Evolutionary conservation across 371 early-diverging fungal genomes (phyloP), one percentile per base, ranked within the genome.

Genomic region (Mucor ambiguus): DNA sequence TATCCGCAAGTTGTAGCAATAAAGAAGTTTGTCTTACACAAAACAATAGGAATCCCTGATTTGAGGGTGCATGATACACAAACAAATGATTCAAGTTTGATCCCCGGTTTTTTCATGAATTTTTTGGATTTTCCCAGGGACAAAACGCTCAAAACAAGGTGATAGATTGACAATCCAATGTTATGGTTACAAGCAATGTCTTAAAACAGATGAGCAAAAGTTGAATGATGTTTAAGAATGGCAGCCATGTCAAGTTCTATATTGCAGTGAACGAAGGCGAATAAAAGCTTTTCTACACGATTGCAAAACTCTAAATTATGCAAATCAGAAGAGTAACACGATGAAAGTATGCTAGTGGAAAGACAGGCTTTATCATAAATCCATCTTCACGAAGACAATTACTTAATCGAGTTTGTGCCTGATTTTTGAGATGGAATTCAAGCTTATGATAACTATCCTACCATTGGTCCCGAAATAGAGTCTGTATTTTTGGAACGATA

Each of bases 141-240:
- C 46, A 46, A 46, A 46, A 46, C 22, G 46, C 0, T 46, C 46
- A 46, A 46, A 46, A 46, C 22, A 46, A 46, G 46, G 6, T 22
- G 46, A 46, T 20, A 46, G 46, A 46, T 46, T 46, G 46, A 22
- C 46, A 46, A 46, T 46, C 37, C 44, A 44, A 49, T 49, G 49
- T 49, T 26, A 11, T 52, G 52, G 52, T 52, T 26, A 52, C 52
- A 28, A 52, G 16, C 22, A 26, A 52, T 16, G 12, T 26, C 52
- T 52, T 14, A 28, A 46, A 41, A 41, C 41, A 46, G 46, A 46
- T 7, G 46, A 28, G 22, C 24, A 16, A n/a, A n/a, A 18, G 41
- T 4, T 4, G 18, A 41, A 41, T 16, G 18, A 18, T 18, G 41
- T 41, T 5, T 41, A 41, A 41, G 16, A 16, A 38, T 14, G 9